A percentile compares a stretch with the other conserved stretches of the same genome.
Evolutionary conservation across 1,284 basidiomycete genomes (phyloP).

Genomic region (Calocybe gambosa): DNA sequence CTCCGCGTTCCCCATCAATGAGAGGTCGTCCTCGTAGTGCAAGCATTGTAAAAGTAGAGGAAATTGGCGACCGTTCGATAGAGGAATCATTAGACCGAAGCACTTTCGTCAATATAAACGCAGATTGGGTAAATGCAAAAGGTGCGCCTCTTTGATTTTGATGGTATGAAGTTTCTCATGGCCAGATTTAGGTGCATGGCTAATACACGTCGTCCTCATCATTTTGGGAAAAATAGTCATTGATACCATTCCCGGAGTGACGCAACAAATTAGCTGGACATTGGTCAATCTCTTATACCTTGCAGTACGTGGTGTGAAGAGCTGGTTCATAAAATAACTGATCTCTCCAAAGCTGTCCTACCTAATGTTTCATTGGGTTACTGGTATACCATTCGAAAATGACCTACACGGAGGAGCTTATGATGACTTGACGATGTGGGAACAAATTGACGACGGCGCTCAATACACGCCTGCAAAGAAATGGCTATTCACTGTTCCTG

Average conservation of each 20-base stretch:
- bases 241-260: conserved; percentile 92
- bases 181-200: conserved; percentile 76
- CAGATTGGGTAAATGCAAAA: conserved; percentile 98
- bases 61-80: conserved; percentile 71
- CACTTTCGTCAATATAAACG: conserved; percentile 87
- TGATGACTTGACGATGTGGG: conserved; percentile 97
- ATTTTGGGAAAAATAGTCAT: conserved; percentile 87
- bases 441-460: conserved; percentile 98
- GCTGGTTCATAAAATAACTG: conserved; percentile 5
- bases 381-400: conserved; percentile 93
- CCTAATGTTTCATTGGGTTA: conserved; percentile 98
- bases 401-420: conserved; percentile 88
- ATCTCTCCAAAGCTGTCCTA: conserved; percentile 72
- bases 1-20: conserved; percentile 20
- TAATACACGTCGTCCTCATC: conserved; percentile 95
- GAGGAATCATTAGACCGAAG: conserved; percentile 81
- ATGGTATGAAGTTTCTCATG: conserved; percentile 6
- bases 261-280: conserved; percentile 94
- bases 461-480: conserved; percentile 99
- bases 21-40: conserved; percentile 65
- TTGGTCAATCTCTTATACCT: conserved; percentile 92
- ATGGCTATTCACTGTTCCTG: conserved; percentile 90
- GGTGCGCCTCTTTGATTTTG: conserved; percentile 44
- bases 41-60: conserved; percentile 85
- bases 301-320: conserved; percentile 51